phyloP scores from a whole-genome alignment of 305 asterid genomes.

The Fraxinus velutina region DNA sequence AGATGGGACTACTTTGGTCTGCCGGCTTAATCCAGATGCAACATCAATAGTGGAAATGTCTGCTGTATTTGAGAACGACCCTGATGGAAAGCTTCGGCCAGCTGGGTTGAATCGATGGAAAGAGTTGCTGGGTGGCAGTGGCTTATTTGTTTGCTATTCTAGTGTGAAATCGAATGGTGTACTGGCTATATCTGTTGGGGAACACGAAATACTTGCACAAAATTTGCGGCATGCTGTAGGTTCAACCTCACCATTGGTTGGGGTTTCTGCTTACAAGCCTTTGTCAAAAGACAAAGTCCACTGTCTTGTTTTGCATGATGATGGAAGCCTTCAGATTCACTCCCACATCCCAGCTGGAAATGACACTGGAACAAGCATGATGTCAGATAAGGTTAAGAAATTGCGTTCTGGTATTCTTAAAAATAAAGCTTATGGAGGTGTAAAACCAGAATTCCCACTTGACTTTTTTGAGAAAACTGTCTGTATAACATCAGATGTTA shows the following conservation, averaged over 20 bases:
- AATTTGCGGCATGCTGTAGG: slow-evolving; percentile 78
- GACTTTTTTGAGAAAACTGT: slow-evolving; percentile 92
- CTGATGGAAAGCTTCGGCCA: slow-evolving; percentile 68
- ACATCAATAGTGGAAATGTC: slow-evolving; percentile 70
- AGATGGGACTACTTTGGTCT: slow-evolving; percentile 83
- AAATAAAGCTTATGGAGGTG: slow-evolving; percentile 87
- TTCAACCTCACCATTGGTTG: slow-evolving; percentile 87
- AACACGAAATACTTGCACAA: slow-evolving; percentile 72
- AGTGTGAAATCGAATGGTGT: slow-evolving; percentile 74
- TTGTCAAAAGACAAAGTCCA: slow-evolving; percentile 94
- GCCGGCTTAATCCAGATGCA: slow-evolving; percentile 77
- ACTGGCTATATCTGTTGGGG: slow-evolving; percentile 75
- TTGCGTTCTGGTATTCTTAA: slow-evolving; percentile 83
- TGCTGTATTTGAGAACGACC: slow-evolving; percentile 68
- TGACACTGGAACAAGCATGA: slow-evolving; percentile 57
- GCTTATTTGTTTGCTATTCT: slow-evolving; percentile 82
- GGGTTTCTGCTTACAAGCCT: slow-evolving; percentile 92
- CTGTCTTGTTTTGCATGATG: slow-evolving; percentile 93
- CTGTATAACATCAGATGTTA: slow-evolving; percentile 87
- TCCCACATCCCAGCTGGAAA: slow-evolving; percentile 77
- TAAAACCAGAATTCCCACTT: slow-evolving; percentile 90
- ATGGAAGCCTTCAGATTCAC: slow-evolving; percentile 98
- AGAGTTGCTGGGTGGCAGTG: slow-evolving; percentile 75
- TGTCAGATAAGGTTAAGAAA: slow-evolving; percentile 84
- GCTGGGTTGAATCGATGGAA: slow-evolving; percentile 97